Conservation (phyloP, 768 basidiomycete genomes). For the Boletus huronensis region DNA sequence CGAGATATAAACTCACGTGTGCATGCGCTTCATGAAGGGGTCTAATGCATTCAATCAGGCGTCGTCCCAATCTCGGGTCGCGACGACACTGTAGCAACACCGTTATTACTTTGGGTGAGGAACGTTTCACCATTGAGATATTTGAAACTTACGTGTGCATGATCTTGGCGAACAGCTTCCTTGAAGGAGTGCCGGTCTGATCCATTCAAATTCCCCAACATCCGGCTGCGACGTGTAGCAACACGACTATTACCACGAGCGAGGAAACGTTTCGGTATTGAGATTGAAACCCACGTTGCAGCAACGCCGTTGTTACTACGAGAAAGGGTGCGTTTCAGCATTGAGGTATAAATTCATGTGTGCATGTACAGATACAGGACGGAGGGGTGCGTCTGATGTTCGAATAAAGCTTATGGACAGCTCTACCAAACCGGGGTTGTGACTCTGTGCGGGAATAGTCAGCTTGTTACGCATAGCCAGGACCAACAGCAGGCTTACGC, state of each 20-base stretch:
- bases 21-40: slow-evolving; percentile 24
- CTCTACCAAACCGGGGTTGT: slow-evolving; percentile 22
- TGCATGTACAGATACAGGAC: slow-evolving; percentile 51
- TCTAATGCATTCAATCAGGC: not conserved
- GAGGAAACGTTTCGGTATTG: not conserved
- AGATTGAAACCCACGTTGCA: slow-evolving; percentile 24
- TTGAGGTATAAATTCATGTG: not conserved
- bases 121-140: not conserved
- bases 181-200: not conserved
- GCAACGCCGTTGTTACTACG: not conserved
- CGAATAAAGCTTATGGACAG: slow-evolving; percentile 27
- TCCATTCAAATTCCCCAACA: not conserved
- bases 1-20: slow-evolving; percentile 25
- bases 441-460: slow-evolving; percentile 14
- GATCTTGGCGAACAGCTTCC: not conserved
- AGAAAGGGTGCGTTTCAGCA: not conserved
- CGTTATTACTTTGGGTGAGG: not conserved
- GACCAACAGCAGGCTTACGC: too few species aligned
- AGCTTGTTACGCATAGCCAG: not conserved
- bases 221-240: slow-evolving; percentile 30
- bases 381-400: slow-evolving; percentile 24
- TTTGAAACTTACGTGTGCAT: not conserved
- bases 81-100: not conserved
- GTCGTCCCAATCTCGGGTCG: not conserved
- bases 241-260: slow-evolving; percentile 40